Base-by-base conservation (phyloP, 140 eudicot genomes). In the Oenanthe javanica region DNA sequence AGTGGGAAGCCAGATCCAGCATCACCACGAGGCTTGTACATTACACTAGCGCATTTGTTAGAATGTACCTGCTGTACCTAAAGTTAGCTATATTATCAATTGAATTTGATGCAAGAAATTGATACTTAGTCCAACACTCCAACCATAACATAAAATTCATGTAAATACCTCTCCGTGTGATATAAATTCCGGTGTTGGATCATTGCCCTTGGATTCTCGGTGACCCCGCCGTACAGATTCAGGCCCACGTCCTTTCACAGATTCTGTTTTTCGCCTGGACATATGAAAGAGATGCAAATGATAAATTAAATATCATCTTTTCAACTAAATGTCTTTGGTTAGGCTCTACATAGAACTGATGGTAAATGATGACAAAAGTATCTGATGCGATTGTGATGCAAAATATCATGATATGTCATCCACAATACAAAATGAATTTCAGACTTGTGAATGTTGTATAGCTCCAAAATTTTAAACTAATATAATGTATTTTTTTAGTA, bases 231-330 rank as follows among this genome's bases (percentile, higher is more conserved):
- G 86, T 21, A 83, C 86, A 27, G 93, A 88, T 49, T 87, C 98
- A 38, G 87, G 86, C 77, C 82, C 88, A 79, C 77, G 85, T 78
- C 92, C 97, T 84, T 89, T 87, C 48, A 88, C 86, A 16, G 88
- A 83, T 83, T 94, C 98, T 9, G 86, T 88, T 85, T 86, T 88
- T 59, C 78, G 79, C 88, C 98, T 94, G 92, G 42, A 75, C 73
- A 71, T 16, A 79, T 52, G 43, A 78, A 1, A 31, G 38, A 31
- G 31, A 52, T 77, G 47, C 5, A 78, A 18, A 42, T 19, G 46
- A 21, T 74, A 78, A 42, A 5, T 19, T n/a, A 36, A 23, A 43
- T 40, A 13, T 1, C 38, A 67, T 5, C 21, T 67, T 36, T 67
- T 15, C 15, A 36, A 36, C 21, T 67, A 18, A 5, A 76, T 50